Base-by-base conservation (phyloP, 805 yeast species). In the Clavispora fructus region DNA sequence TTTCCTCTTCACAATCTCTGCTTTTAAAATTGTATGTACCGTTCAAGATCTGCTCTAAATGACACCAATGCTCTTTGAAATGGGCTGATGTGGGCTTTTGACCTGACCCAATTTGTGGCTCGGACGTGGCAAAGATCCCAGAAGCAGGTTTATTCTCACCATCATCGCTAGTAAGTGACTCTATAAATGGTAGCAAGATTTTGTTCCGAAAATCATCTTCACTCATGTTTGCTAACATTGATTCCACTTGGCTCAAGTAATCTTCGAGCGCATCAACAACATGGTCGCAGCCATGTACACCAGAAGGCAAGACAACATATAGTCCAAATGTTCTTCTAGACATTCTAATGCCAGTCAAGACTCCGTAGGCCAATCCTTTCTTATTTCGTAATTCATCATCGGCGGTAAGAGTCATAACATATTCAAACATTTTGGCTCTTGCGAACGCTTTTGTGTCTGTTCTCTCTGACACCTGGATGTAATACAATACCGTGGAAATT, bases 321-420 rank as follows among this genome's bases (percentile, higher is more conserved):
- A 84, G 48, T 1, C 92, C 92, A 29, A 77, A 60, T 0, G 82
- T 75, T 19, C 72, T 68, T 44, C 81, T 66, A 27, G 79, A 60
- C 0, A 75, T 54, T 48, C 86, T 64, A 25, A 74, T 45, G 0
- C 89, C 89, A 17, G 82, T 77, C n/a, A 74, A 52, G 0, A 83
- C 79, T 6, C 74, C 69, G 57, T 85, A 85, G 0, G 88, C 91
- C 45, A 85, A 60, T 51, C 80, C 85, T 47, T 72, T 73, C 52
- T 73, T 75, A 16, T 71, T 72, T 49, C 91, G 63, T 14, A 85
- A 60, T 40, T 77, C 81, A 2, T 73, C 64, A 1, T 67, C 61
- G 16, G 79, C 64, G 1, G 72, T 62, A 7, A 68, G 51, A 0
- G 79, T 67, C 52, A 84, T 54, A n/a, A 77, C 42, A 57, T 68